Base-by-base conservation (phyloP, 78 protist genomes). In the Dictyostelium intermedium region DNA sequence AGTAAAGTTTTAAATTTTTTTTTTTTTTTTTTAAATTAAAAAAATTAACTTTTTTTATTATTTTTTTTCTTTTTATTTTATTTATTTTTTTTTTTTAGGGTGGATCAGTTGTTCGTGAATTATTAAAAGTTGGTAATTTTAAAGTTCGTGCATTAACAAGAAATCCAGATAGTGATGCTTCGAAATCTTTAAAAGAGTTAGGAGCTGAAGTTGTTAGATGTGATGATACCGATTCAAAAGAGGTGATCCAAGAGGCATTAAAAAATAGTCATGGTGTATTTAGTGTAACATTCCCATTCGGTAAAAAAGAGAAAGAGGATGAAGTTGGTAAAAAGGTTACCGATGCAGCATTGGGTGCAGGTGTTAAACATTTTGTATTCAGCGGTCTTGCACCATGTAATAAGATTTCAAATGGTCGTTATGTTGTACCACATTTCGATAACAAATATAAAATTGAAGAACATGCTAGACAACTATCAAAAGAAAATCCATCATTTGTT, bases 301-400 rank as follows among this genome's bases (percentile, higher is more conserved):
- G 56, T 45, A 45, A 11, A 45, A 45, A 45, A 0, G 82, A 41
- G n/a, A 50, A 25, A 5, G 84, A 80, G 23, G 0, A 2, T 13
- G 72, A 80, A 11, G 7, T 32, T 50, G 69, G 72, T 50, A 80
- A 80, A 50, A 80, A 80, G 50, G 63, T 84, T 0, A 47, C 47
- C 10, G 77, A 84, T 45, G 89, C 78, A 25, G 89, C 89, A 25
- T 23, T 73, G 9, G 30, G 27, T 25, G 91, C 56, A 0, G 35
- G 35, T 34, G 80, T 84, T 13, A 34, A 84, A 50, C 91, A 84
- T 39, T 69, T 74, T 10, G 82, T 84, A 7, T 84, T 47, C 34
- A 74, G 84, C 32, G 25, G 81, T 8, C 56, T 84, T 41, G 7
- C 61, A n/a, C 18, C 39, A 20, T 10, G 60, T 34, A 50, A 14